A percentile compares a stretch with the other conserved stretches of the same genome.
phyloP scores from a whole-genome alignment of 2,329 filamentous ascomycete genomes.

The Claviceps monticola region DNA sequence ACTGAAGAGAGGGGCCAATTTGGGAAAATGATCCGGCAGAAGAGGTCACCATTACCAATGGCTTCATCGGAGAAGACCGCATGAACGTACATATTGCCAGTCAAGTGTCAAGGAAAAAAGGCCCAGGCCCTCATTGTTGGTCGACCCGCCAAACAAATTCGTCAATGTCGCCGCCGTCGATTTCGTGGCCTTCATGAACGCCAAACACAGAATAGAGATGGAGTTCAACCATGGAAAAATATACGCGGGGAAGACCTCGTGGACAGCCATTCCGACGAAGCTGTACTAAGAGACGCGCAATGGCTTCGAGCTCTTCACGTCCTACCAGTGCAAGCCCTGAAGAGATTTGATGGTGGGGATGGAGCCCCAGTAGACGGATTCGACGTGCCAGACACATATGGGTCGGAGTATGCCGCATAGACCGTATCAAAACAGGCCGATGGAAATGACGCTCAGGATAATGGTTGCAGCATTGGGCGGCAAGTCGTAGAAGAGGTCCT shows the following conservation, averaged over 20 bases:
- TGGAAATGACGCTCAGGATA: conserved; percentile 33
- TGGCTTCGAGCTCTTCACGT: conserved; percentile 34
- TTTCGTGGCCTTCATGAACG: conserved; percentile 23
- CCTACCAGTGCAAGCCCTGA: conserved; percentile 40
- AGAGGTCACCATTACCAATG: too few species aligned
- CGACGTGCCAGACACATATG: conserved; percentile 39
- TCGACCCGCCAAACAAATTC: conserved; percentile 25
- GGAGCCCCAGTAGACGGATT: conserved; percentile 41
- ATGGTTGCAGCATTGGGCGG: conserved; percentile 31
- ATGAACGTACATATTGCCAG: conserved; percentile 25
- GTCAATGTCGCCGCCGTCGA: not conserved
- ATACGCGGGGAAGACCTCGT: conserved; percentile 40
- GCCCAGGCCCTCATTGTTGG: conserved; percentile 23
- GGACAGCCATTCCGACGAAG: conserved; percentile 32
- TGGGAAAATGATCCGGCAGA: too few species aligned
- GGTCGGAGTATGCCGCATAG: conserved; percentile 38
- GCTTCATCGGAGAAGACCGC: not conserved
- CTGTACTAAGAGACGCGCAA: conserved; percentile 38
- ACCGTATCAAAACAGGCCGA: conserved; percentile 41
- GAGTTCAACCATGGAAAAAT: conserved; percentile 42
- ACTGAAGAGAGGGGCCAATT: too few species aligned
- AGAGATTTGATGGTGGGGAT: conserved; percentile 39
- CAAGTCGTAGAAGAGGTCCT: conserved; percentile 37
- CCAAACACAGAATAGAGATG: conserved; percentile 39
- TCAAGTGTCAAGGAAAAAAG: conserved; percentile 27